These are phyloP conservation scores for Ulmus americana DNA, from an alignment of 331 rosid genomes.

Conservation along the genomic window DNA sequence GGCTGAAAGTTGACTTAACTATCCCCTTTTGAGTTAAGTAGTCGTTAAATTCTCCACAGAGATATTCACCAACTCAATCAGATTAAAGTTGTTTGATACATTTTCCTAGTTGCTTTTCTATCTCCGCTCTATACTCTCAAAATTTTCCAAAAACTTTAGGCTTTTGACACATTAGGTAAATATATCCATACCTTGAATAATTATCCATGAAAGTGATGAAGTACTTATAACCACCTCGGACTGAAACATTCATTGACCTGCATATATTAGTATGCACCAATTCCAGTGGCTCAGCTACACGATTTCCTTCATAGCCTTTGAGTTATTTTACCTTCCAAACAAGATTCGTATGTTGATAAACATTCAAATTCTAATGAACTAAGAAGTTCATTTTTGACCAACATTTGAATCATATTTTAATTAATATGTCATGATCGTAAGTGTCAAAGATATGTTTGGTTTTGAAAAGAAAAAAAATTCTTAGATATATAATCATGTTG, in stretches of 20 bases:
- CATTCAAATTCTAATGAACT: too few relatives aligned
- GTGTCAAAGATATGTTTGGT: not conserved
- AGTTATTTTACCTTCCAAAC: too few relatives aligned
- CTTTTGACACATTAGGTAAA: not conserved
- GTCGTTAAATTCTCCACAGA: not conserved
- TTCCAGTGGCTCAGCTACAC: too few relatives aligned
- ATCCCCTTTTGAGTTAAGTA: too few relatives aligned
- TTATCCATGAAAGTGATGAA: not conserved
- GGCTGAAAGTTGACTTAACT: too few relatives aligned
- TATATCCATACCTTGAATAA: not conserved
- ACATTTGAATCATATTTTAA: too few relatives aligned
- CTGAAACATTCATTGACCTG: not conserved
- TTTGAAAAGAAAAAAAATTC: too few relatives aligned
- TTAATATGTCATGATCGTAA: not conserved
- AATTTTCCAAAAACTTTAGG: not conserved
- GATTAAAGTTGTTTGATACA: not conserved
- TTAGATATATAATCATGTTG: too few relatives aligned
- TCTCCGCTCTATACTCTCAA: not conserved
- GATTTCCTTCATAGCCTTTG: too few relatives aligned
- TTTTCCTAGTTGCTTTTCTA: not conserved
- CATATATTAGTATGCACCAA: too few relatives aligned
- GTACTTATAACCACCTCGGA: not conserved
- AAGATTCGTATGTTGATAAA: too few relatives aligned
- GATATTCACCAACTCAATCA: not conserved
- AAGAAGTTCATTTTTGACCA: too few relatives aligned